Conservation (phyloP, 495 filamentous ascomycete genomes). For the Talaromyces liani region DNA sequence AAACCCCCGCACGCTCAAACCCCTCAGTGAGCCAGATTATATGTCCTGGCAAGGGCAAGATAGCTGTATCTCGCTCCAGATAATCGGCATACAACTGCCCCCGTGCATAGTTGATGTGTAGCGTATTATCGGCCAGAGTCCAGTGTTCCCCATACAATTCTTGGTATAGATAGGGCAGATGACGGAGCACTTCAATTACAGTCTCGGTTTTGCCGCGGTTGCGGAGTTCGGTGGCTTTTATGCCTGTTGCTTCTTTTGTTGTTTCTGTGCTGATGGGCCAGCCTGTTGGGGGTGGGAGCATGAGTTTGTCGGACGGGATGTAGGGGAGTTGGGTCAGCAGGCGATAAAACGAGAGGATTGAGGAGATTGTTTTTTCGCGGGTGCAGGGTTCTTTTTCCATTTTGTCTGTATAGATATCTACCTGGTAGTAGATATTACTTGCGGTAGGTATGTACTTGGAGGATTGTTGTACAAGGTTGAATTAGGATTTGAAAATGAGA, state of each 20-base stretch:
- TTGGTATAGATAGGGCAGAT: slow-evolving; percentile 3
- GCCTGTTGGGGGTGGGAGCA: slow-evolving; percentile 1
- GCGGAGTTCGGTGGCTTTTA: not conserved
- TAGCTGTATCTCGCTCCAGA: not conserved
- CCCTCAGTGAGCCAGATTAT: slow-evolving; percentile 5
- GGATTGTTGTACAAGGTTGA: not conserved
- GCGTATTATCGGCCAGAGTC: slow-evolving; percentile 5
- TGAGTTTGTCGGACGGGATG: slow-evolving; percentile 3
- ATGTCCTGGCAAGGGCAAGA: slow-evolving; percentile 3
- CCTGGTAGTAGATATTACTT: not conserved
- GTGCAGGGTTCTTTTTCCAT: slow-evolving; percentile 1
- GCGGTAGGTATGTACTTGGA: not conserved
- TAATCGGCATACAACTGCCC: slow-evolving; percentile 2
- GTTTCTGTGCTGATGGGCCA: not conserved
- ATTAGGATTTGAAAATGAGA: not conserved
- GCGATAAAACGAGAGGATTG: not conserved
- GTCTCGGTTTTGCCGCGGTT: slow-evolving; percentile 2
- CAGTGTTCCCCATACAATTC: not conserved
- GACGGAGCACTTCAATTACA: not conserved
- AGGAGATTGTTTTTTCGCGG: not conserved
- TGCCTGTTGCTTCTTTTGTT: not conserved
- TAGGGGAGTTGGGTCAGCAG: slow-evolving; percentile 2
- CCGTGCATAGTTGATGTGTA: slow-evolving; percentile 5
- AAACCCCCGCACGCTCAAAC: not conserved
- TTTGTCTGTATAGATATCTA: not conserved